Evolutionary conservation across 2,329 filamentous ascomycete species (phyloP), one percentile per base, ranked within the genome.

Genomic region (Penicillium sp.): DNA sequence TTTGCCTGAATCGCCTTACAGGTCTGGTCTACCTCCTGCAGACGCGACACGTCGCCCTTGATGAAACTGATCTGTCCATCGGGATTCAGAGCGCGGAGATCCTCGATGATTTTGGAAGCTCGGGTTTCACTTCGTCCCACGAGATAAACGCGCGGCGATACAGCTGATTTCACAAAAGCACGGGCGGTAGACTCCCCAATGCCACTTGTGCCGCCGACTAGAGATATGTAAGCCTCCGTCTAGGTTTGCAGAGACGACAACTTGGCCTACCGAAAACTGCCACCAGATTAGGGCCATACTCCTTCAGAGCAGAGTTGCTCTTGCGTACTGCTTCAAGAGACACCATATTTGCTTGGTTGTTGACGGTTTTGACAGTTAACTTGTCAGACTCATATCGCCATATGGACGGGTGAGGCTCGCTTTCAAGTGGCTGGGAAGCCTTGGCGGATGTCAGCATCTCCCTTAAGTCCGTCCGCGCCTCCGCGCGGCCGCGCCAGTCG

Each of bases 21-120:
- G 0, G 75, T 68, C 2, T 68, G 62, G 57, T 82, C 79, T 7
- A 80, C 77, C 25, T 75, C 77, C 38, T 69, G 71, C 25, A 83
- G 63, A 4, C 80, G 64, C 8, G 75, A 76, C 37, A 78, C 69
- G 39, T 82, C 80, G 4, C 52, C 54, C 49, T 75, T 69, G 25
- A 82, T 59, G 58, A 80, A 82, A 36, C 62, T 64, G 41, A 77
- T 71, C 11, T 70, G 65, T 2, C 73, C 77, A 1, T 65, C 59
- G 0, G 72, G 64, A 38, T 80, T 82, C 5, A 76, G 49, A 2
- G 51, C 38, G 22, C 67, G 62, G 12, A 79, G 61, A 42, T 79
- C 75, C 5, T 66, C 62, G 6, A 72, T 65, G 41, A 79, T 65
- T n/a, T 68, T 60, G 14, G 67, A 60, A 30, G 67, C 72, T 2